Evolutionary conservation across 75 land plant species (phyloP).

Genomic region (Cryptomeria japonica): DNA sequence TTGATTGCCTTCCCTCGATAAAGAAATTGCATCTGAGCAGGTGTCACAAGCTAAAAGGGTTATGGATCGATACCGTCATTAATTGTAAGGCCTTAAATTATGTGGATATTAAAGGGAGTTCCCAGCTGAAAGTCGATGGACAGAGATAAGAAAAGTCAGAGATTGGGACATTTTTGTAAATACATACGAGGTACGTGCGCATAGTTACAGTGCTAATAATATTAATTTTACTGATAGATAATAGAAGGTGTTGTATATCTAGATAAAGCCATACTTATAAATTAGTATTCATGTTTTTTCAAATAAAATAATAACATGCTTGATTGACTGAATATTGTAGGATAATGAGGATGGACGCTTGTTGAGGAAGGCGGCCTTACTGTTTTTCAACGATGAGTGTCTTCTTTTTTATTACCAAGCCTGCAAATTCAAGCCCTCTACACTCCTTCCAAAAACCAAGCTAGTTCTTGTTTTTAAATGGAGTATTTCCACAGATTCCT

Average conservation of each 20-base stretch:
- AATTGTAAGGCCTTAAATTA: neutral
- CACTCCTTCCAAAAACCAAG: neutral
- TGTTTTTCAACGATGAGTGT: neutral
- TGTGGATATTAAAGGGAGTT: neutral
- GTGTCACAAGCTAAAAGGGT: neutral
- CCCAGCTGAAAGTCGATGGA: neutral
- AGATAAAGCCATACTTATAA: too few species aligned
- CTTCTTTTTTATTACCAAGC: neutral
- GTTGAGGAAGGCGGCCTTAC: neutral
- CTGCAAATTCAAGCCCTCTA: neutral
- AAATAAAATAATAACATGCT: too few species aligned
- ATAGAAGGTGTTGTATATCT: too few species aligned
- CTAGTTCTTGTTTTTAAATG: neutral
- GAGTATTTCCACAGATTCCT: neutral
- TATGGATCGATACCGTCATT: neutral
- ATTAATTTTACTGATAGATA: too few species aligned
- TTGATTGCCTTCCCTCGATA: neutral
- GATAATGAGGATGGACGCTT: neutral
- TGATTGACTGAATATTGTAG: neutral
- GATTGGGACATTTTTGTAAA: neutral
- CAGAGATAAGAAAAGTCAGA: neutral
- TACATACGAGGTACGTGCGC: too few species aligned
- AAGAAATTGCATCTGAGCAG: neutral
- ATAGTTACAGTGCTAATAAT: too few species aligned
- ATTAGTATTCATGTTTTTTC: too few species aligned